Conservation (phyloP, 2,329 filamentous ascomycete genomes). For the Penicillium sclerotigenum region DNA sequence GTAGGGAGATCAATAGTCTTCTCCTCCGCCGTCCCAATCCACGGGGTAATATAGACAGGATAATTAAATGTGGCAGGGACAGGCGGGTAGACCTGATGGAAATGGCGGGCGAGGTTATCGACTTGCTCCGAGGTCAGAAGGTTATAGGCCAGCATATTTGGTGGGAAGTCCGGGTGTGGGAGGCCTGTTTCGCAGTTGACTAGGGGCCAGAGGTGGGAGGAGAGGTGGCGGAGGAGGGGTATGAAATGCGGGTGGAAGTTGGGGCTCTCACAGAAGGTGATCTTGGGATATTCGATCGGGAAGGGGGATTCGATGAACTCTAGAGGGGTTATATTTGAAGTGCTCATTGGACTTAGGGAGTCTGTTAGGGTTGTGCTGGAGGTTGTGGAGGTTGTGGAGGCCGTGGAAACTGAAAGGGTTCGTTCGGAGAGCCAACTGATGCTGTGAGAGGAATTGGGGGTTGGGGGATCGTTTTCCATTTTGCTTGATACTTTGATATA, state of each 20-base stretch:
- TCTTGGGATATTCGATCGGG: not conserved
- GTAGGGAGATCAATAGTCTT: conserved; percentile 31
- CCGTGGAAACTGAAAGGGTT: not conserved
- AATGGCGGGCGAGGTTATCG: conserved; percentile 42
- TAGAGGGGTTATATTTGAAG: not conserved
- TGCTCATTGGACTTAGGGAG: not conserved
- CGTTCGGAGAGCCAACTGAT: not conserved
- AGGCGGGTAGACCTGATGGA: conserved; percentile 43
- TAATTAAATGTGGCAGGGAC: conserved; percentile 33
- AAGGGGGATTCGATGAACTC: not conserved
- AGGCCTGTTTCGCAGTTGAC: conserved; percentile 37
- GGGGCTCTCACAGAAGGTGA: not conserved
- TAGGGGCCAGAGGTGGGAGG: conserved; percentile 34
- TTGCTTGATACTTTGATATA: too few species aligned
- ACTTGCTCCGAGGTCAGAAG: conserved; percentile 42
- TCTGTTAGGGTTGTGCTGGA: not conserved
- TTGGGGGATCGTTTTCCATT: not conserved
- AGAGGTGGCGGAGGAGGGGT: conserved; percentile 29
- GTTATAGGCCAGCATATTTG: conserved; percentile 38
- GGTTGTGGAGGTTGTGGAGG: too few species aligned
- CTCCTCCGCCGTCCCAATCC: conserved; percentile 28
- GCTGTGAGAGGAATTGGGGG: not conserved
- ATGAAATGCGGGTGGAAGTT: conserved; percentile 8
- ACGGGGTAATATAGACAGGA: conserved; percentile 31
- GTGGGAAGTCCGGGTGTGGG: conserved; percentile 40